These are phyloP conservation scores for Russula compacta DNA, from an alignment of 768 basidiomycete species.

Conservation along the genomic window DNA sequence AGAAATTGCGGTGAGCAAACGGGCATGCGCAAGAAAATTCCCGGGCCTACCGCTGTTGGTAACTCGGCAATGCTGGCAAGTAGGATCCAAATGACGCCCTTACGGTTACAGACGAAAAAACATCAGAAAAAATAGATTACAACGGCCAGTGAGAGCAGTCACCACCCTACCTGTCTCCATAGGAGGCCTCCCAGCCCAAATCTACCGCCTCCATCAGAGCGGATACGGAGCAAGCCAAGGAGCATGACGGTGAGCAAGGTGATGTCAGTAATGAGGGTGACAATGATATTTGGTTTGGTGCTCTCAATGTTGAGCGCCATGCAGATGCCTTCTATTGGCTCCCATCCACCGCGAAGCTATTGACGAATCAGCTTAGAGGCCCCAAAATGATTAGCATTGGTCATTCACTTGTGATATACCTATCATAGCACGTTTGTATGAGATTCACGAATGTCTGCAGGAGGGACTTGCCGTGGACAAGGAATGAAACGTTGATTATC, in stretches of 20 bases:
- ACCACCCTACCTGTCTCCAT: constrained; percentile 1
- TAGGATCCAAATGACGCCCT: not conserved
- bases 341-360: not conserved
- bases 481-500: not conserved
- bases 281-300: not conserved
- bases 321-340: not conserved
- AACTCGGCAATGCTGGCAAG: not conserved
- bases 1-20: not conserved
- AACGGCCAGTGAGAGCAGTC: not conserved
- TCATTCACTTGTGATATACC: not conserved
- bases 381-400: not conserved
- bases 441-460: not conserved
- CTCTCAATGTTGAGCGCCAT: not conserved
- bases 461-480: not conserved
- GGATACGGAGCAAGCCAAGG: not conserved
- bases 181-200: not conserved
- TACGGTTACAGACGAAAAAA: not conserved
- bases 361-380: not conserved
- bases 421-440: not conserved
- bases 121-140: not conserved
- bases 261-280: not conserved
- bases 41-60: not conserved
- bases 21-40: not conserved
- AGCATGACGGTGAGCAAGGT: not conserved
- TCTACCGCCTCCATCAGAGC: not conserved